Conservation (phyloP, 2,329 filamentous ascomycete genomes). For the Talaromyces pinophilus region DNA sequence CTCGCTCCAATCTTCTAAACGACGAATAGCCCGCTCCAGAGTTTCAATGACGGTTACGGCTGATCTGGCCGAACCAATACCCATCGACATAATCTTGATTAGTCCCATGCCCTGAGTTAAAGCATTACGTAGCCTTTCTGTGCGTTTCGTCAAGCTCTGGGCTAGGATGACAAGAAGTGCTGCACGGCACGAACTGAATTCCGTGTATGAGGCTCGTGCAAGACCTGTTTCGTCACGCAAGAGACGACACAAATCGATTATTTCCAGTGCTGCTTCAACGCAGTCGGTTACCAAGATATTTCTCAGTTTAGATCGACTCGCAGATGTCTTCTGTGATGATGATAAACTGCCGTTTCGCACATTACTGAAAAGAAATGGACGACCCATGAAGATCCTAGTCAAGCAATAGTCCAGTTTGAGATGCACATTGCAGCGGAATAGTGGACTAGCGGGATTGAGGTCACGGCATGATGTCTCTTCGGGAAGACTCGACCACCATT, state of each 20-base stretch:
- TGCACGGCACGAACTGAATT: constrained; percentile 58
- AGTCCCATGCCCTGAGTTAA: constrained; percentile 54
- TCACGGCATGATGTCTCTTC: constrained; percentile 44
- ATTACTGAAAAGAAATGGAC: constrained; percentile 55
- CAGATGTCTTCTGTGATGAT: constrained; percentile 32
- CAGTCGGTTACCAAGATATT: constrained; percentile 53
- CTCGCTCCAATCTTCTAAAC: constrained; percentile 49
- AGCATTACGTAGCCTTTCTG: constrained; percentile 47
- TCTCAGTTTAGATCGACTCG: constrained; percentile 38
- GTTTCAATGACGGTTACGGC: constrained; percentile 57
- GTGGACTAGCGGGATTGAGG: constrained; percentile 42
- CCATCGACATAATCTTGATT: constrained; percentile 57
- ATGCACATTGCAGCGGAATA: constrained; percentile 54
- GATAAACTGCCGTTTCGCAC: constrained; percentile 34
- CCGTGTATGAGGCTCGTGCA: constrained; percentile 57
- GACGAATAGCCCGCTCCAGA: constrained; percentile 51
- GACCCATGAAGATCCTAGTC: constrained; percentile 56
- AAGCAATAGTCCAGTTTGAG: constrained; percentile 57
- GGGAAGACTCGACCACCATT: constrained; percentile 47
- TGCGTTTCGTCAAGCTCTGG: constrained; percentile 43
- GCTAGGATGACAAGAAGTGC: constrained; percentile 53
- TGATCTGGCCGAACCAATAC: constrained; percentile 55
- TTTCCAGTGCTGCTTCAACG: constrained; percentile 55
- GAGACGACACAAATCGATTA: constrained; percentile 54
- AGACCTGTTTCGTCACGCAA: constrained; percentile 56